Evolutionary conservation across 2,329 filamentous ascomycete genomes (phyloP).

Genomic region (Chaetomium strumarium): DNA sequence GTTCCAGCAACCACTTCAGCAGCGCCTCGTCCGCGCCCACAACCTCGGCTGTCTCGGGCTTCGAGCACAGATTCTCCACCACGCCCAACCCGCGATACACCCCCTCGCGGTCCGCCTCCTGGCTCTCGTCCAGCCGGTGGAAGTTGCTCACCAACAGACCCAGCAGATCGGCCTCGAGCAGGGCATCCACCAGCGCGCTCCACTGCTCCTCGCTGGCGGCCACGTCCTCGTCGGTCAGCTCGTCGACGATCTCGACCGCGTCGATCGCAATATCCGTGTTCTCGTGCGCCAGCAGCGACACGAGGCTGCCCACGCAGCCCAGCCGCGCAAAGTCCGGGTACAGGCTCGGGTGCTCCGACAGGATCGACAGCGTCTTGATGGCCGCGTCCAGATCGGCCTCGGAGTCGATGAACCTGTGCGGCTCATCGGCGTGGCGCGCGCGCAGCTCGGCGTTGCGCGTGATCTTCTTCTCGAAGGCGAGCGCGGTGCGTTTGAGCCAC

Average conservation of each 20-base stretch:
- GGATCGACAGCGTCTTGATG: slow-evolving; percentile 78
- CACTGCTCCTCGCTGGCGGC: slow-evolving; percentile 74
- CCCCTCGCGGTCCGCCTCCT: slow-evolving; percentile 68
- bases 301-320: slow-evolving; percentile 66
- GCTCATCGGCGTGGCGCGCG: slow-evolving; percentile 74
- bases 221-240: slow-evolving; percentile 91
- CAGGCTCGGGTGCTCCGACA: slow-evolving; percentile 79
- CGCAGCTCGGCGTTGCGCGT: slow-evolving; percentile 85
- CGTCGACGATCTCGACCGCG: slow-evolving; percentile 80
- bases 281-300: slow-evolving; percentile 81
- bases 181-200: slow-evolving; percentile 64
- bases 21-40: slow-evolving; percentile 65
- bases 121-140: slow-evolving; percentile 67
- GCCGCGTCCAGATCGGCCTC: slow-evolving; percentile 88
- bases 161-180: slow-evolving; percentile 64
- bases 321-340: slow-evolving; percentile 75
- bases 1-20: slow-evolving; percentile 69
- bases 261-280: slow-evolving; percentile 96
- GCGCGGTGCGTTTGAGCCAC: slow-evolving; percentile 76
- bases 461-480: slow-evolving; percentile 86
- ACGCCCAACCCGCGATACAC: slow-evolving; percentile 81
- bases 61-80: slow-evolving; percentile 78
- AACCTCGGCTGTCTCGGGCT: slow-evolving; percentile 59
- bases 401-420: slow-evolving; percentile 73
- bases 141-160: slow-evolving; percentile 74